A percentile compares a stretch with the other conserved stretches of the same genome.
Evolutionary conservation across 2,329 filamentous ascomycete genomes (phyloP).

Genomic region (Claviceps humidiphila): DNA sequence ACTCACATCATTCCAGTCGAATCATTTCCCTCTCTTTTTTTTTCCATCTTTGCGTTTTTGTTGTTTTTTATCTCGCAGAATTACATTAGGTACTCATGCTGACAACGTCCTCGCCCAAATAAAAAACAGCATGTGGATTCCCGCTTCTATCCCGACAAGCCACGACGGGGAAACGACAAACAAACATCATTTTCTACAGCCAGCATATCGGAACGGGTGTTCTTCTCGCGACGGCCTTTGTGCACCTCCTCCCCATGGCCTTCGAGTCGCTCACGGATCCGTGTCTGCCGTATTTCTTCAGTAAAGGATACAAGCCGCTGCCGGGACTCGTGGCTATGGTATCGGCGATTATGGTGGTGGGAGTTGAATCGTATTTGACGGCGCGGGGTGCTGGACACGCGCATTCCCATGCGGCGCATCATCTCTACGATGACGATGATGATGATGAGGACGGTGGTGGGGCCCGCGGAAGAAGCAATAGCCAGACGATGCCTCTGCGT

Average conservation of each 20-base stretch:
- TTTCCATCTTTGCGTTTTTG: too few relatives aligned
- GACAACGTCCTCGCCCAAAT: background rate
- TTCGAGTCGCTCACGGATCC: slow-evolving; percentile 55
- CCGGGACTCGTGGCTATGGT: slow-evolving; percentile 73
- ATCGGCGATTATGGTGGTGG: slow-evolving; percentile 68
- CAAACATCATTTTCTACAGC: slow-evolving; percentile 49
- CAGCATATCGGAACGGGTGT: slow-evolving; percentile 74
- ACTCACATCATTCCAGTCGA: background rate
- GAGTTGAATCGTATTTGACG: slow-evolving; percentile 80
- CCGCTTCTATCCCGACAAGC: slow-evolving; percentile 50
- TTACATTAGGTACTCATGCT: background rate
- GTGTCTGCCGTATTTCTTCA: slow-evolving; percentile 69
- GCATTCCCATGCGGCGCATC: slow-evolving; percentile 37
- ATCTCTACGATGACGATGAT: slow-evolving; percentile 36
- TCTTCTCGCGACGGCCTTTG: slow-evolving; percentile 74
- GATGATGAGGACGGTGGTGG: slow-evolving; percentile 21
- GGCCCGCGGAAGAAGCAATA: slow-evolving; percentile 4
- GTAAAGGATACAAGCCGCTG: slow-evolving; percentile 62
- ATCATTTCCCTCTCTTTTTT: background rate
- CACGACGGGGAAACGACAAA: slow-evolving; percentile 43
- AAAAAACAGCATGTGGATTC: slow-evolving; percentile 44
- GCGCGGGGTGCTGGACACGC: slow-evolving; percentile 51
- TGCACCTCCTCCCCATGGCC: slow-evolving; percentile 59
- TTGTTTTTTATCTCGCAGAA: background rate
- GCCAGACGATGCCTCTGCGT: slow-evolving; percentile 12